Conservation (phyloP, 148 eudicot genomes). For the Limonium bicolor region DNA sequence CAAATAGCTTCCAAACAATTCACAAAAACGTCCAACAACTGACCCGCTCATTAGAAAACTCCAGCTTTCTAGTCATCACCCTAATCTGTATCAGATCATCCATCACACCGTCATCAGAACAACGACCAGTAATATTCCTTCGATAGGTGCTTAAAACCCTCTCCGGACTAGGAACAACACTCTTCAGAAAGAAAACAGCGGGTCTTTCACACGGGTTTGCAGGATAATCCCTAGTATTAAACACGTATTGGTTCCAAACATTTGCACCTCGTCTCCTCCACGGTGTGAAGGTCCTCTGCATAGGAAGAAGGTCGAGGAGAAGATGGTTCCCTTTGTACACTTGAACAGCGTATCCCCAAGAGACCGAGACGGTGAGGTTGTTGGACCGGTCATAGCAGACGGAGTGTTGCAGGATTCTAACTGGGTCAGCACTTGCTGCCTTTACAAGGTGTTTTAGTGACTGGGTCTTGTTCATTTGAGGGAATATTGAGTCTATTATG, state of each 20-base stretch:
- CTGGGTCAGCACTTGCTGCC: conserved; percentile 32
- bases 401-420: conserved; percentile 59
- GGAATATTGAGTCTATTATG: conserved; percentile 35
- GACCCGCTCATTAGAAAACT: conserved; percentile 33
- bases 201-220: conserved; percentile 50
- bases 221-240: conserved; percentile 40
- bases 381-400: conserved; percentile 33
- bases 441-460: conserved; percentile 34
- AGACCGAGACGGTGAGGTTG: conserved; percentile 36
- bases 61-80: conserved; percentile 33
- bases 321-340: conserved; percentile 44
- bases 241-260: conserved; percentile 18
- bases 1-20: not conserved
- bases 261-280: conserved; percentile 46
- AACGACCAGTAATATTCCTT: conserved; percentile 19
- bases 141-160: conserved; percentile 29
- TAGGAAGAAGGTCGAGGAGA: conserved; percentile 43
- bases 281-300: conserved; percentile 47
- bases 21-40: no score
- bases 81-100: conserved; percentile 23
- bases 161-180: conserved; percentile 20
- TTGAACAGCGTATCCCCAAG: conserved; percentile 79
- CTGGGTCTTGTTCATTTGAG: conserved; percentile 24
- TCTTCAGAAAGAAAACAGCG: conserved; percentile 40
- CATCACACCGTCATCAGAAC: conserved; percentile 15